Percentiles rank a stretch among this genome's conserved stretches.
These are phyloP conservation scores for Aspergillus vadensis DNA, from an alignment of 2,329 filamentous ascomycete species.

Conservation along the genomic window DNA sequence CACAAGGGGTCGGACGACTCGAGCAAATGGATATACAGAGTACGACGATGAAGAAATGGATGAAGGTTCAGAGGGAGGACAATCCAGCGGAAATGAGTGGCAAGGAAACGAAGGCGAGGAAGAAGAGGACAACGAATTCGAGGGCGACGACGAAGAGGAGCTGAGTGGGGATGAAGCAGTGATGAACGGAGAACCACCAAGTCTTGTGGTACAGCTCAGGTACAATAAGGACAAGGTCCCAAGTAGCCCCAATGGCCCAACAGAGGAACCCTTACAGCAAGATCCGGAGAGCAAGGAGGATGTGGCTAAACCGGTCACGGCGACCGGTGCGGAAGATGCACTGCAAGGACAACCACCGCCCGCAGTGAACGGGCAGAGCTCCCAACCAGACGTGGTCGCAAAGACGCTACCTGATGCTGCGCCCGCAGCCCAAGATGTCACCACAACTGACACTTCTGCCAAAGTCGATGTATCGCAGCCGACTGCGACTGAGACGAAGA, in stretches of 20 bases:
- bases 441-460: not conserved
- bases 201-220: slow-evolving; percentile 73
- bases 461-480: not conserved
- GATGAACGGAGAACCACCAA: slow-evolving; percentile 55
- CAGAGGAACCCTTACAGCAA: slow-evolving; percentile 19
- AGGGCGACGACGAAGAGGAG: slow-evolving; percentile 52
- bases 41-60: slow-evolving; percentile 67
- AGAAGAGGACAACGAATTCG: slow-evolving; percentile 69
- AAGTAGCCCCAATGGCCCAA: slow-evolving; percentile 19
- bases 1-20: slow-evolving; percentile 40
- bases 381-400: not conserved
- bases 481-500: not conserved
- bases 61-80: slow-evolving; percentile 65
- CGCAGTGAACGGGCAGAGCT: slow-evolving; percentile 5
- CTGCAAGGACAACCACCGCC: slow-evolving; percentile 7
- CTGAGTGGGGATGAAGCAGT: slow-evolving; percentile 50
- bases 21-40: slow-evolving; percentile 46
- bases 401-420: not conserved
- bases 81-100: slow-evolving; percentile 66
- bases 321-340: slow-evolving; percentile 5
- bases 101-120: slow-evolving; percentile 77
- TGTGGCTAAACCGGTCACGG: slow-evolving; percentile 7
- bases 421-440: not conserved
- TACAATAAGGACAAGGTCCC: slow-evolving; percentile 39
- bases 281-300: slow-evolving; percentile 15